phyloP scores from a whole-genome alignment of 176 grass and related monocot genomes.

The Oryza longistaminata region DNA sequence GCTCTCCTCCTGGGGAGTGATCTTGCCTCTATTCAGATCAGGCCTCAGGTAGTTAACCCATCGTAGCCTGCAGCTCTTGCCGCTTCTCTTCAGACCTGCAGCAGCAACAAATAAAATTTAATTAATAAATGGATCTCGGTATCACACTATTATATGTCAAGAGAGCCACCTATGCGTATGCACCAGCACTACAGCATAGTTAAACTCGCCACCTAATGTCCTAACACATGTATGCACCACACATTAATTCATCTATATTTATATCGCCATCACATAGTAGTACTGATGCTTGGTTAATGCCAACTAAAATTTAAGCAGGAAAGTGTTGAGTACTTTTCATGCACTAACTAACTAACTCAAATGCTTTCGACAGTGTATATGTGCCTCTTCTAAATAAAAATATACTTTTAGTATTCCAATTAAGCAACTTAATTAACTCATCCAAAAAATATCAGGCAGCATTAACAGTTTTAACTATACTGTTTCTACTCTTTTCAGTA shows the following conservation, averaged over 20 bases:
- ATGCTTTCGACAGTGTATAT: not conserved
- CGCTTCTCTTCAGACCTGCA: slow-evolving; percentile 75
- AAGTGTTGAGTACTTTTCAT: slow-evolving; percentile 9
- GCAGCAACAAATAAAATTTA: not conserved
- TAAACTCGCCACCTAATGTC: not conserved
- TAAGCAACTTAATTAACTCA: not conserved
- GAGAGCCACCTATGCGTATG: not conserved
- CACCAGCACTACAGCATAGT: not conserved
- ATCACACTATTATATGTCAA: not conserved
- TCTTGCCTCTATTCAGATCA: slow-evolving; percentile 81
- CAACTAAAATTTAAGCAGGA: not conserved
- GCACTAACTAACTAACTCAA: slow-evolving; percentile 11
- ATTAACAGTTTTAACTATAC: not conserved
- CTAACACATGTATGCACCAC: not conserved
- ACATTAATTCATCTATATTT: too few species aligned
- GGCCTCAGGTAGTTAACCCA: slow-evolving; percentile 94
- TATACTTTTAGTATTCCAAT: not conserved
- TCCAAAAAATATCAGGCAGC: not conserved
- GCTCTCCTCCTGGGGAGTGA: slow-evolving; percentile 82
- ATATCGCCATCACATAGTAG: not conserved
- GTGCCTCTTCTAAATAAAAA: not conserved
- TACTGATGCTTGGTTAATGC: not conserved
- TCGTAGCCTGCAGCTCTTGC: slow-evolving; percentile 86
- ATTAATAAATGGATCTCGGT: not conserved
- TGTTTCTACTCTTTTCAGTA: not conserved